Evolutionary conservation across 2,329 filamentous ascomycete genomes (phyloP), one percentile per base, ranked within the genome.

Genomic region (Hymenoscyphus salicellus): DNA sequence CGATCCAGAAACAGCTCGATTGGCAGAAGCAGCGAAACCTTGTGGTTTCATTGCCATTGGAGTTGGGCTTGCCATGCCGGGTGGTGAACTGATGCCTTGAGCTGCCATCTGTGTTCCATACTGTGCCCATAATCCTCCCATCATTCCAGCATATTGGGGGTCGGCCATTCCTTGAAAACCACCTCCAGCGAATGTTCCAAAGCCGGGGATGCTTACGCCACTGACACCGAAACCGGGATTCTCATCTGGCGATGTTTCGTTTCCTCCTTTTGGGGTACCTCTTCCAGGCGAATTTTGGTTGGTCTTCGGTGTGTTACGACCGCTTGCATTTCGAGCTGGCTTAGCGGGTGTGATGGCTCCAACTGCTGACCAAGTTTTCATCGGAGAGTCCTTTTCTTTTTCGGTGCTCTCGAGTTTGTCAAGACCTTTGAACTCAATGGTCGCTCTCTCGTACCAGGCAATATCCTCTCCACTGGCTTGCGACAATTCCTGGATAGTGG

Each of bases 371-470:
- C 56, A 65, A 23, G 55, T 61, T 41, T 56, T 65, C 2, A 20
- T 14, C 5, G 28, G 16, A 3, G 57, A 58, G 5, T 43, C 14
- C 20, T 36, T 46, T 61, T 65, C 64, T 17, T 32, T 49, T 52
- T 58, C 61, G 16, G 55, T 38, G 49, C 55, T 46, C 33, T 61
- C 20, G 20, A 61, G 20, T 6, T 16, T 28, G 41, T 65, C 64
- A 14, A 63, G 33, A 17, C 58, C 64, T 2, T 32, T 46, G 20
- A 63, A 58, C 6, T 57, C 38, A 6, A 65, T 32, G 5, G 38
- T 17, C 0, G 33, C 52, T 56, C 55, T 60, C 43, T 65, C 56
- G 17, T 61, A 63, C 64, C 64, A 65, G 2, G 52, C 26, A 26
- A 65, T 65, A 17, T 61, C 58, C 3, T 62, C 60, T 2, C 61